Conservation (phyloP, 106 monocot species). For the Acorus calamus region DNA sequence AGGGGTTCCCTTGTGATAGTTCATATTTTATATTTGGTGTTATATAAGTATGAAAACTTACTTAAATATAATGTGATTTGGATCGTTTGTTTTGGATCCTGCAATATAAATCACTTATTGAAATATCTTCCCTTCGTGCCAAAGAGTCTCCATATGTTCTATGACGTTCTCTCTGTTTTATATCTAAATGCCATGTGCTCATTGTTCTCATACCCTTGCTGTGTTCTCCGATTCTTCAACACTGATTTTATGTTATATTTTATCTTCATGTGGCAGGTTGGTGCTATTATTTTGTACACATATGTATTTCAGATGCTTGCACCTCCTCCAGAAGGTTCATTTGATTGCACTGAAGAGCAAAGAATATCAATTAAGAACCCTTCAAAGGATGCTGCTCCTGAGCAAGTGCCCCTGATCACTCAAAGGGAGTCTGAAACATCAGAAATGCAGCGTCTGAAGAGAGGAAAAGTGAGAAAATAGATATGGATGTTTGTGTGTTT, state of each 20-base stretch:
- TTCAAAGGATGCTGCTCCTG: slow-evolving; percentile 23
- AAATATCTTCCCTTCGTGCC: no score
- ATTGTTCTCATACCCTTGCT: not conserved
- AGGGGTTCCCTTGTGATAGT: no score
- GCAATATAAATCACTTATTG: no score
- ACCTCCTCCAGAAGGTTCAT: slow-evolving; percentile 67
- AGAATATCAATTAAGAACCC: slow-evolving; percentile 37
- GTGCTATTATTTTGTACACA: slow-evolving; percentile 92
- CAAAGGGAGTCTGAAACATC: slow-evolving; percentile 20
- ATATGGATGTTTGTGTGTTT: not conserved
- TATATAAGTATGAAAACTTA: no score
- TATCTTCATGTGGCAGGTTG: slow-evolving; percentile 45
- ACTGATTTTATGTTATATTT: no score
- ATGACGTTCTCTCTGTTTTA: no score
- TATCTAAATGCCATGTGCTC: not conserved
- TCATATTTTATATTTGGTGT: no score
- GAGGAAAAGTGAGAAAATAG: slow-evolving; percentile 29
- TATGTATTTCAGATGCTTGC: slow-evolving; percentile 97
- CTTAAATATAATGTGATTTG: no score
- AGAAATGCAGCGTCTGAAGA: slow-evolving; percentile 9
- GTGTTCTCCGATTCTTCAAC: not conserved
- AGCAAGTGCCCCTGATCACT: slow-evolving; percentile 44
- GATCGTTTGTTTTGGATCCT: no score
- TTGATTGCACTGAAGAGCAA: slow-evolving; percentile 41
- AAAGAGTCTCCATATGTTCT: no score